Evolutionary conservation across 2,329 filamentous ascomycete genomes (phyloP).

Genomic region (Sclerotinia minor): DNA sequence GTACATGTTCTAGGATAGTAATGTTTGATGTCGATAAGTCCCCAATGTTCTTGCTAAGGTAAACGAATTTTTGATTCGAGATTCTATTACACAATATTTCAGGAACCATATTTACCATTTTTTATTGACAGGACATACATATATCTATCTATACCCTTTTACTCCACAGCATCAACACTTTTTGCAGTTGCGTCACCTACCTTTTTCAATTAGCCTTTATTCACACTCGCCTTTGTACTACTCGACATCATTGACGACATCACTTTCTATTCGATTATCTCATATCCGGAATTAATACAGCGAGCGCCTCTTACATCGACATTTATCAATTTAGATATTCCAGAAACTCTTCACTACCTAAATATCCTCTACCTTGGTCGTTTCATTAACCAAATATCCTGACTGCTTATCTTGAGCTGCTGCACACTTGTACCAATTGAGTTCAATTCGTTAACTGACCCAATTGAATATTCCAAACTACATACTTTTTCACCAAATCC

Average conservation of each 20-base stretch:
- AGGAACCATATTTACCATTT: not conserved
- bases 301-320: not conserved
- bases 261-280: not conserved
- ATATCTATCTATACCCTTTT: not conserved
- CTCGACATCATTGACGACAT: not conserved
- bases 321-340: not conserved
- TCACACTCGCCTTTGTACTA: not conserved
- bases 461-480: slow-evolving; percentile 12
- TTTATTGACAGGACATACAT: slow-evolving; percentile 1
- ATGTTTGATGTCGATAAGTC: not conserved
- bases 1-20: slow-evolving; percentile 8
- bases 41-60: slow-evolving; percentile 16
- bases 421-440: not conserved
- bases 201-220: slow-evolving; percentile 2
- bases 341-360: not conserved
- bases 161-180: not conserved
- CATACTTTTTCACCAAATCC: not conserved
- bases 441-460: slow-evolving; percentile 2
- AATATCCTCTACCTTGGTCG: slow-evolving; percentile 6
- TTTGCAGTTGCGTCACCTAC: not conserved
- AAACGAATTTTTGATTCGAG: slow-evolving; percentile 6
- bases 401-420: not conserved
- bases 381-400: not conserved
- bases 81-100: slow-evolving; percentile 22
- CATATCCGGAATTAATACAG: too few relatives aligned